Evolutionary conservation across 306 rosid species (phyloP), one percentile per base, ranked within the genome.

Genomic region (Begonia masoniana): DNA sequence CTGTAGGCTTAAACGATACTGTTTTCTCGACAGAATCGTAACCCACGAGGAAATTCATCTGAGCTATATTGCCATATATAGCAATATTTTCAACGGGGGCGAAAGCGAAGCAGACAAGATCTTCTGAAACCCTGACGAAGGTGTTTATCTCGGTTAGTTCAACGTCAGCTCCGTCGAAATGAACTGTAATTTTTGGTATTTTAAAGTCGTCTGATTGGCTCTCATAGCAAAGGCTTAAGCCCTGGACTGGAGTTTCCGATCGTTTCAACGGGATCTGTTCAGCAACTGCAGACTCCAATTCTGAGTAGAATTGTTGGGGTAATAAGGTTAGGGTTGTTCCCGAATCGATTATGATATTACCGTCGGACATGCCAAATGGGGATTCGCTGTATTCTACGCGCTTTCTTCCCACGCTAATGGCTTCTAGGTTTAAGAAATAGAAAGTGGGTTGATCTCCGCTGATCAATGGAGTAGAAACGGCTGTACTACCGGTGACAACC

Each of bases 51-150:
- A 80, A 59, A 47, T 72, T 72, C 39, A 21, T 43, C 43, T 87
- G 94, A 0, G 79, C 68, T 13, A 87, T 0, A 19, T 78, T 87
- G 0, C 89, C 94, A 10, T 67, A 78, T 12, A 87, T 74, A 1
- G 65, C 12, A 0, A 15, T 4, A 4, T 0, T 0, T 0, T 6
- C 0, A 3, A 8, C 0, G 9, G n/a, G 9, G 0, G 2, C 4
- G 13, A 87, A 78, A 10, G 84, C 78, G 0, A 87, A 68, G 54
- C 96, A 87, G 5, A 54, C 41, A 0, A 68, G 56, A 1, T 10
- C 55, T 0, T 70, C 65, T 0, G 14, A n/a, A 2, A 72, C 51
- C 12, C 31, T 15, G 36, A 76, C 11, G 57, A 87, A 78, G 0
- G 76, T 42, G 15, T 65, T 65, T 1, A n/a, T 10, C 1, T 8